Percentiles rank a stretch among this genome's conserved stretches.
phyloP scores from a whole-genome alignment of 2,329 filamentous ascomycete species.

The Fusarium drepaniforme region DNA sequence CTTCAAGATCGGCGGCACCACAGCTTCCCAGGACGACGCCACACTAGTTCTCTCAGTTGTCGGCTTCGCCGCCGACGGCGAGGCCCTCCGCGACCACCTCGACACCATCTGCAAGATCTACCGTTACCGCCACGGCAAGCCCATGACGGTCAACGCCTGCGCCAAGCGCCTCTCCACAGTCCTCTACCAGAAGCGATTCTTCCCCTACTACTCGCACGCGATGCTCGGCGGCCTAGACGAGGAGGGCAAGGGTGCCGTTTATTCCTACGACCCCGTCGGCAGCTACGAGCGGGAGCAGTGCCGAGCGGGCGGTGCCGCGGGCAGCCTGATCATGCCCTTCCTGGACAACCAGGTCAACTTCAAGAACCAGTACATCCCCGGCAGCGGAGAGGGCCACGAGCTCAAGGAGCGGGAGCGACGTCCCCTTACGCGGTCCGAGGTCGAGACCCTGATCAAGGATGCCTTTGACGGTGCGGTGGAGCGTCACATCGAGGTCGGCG shows the following conservation, averaged over 20 bases:
- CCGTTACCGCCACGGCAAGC: slow-evolving; percentile 96
- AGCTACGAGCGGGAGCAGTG: slow-evolving; percentile 98
- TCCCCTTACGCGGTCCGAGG: slow-evolving; percentile 78
- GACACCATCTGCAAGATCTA: slow-evolving; percentile 99
- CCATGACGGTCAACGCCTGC: slow-evolving; percentile 94
- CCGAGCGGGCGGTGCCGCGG: slow-evolving; percentile 90
- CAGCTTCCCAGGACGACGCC: slow-evolving; percentile 85
- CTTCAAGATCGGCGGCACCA: slow-evolving; percentile 95
- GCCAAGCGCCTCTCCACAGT: slow-evolving; percentile 96
- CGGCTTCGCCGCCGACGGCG: slow-evolving; percentile 94
- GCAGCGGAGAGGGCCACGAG: slow-evolving; percentile 85
- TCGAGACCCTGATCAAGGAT: slow-evolving; percentile 92
- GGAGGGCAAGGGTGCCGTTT: slow-evolving; percentile 92
- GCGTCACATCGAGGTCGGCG: slow-evolving; percentile 98
- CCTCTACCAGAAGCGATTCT: slow-evolving; percentile 97
- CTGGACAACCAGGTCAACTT: slow-evolving; percentile 99
- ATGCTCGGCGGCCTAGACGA: slow-evolving; percentile 96
- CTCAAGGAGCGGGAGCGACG: slow-evolving; percentile 78
- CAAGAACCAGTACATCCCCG: slow-evolving; percentile 97
- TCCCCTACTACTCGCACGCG: slow-evolving; percentile 97
- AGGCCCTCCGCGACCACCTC: slow-evolving; percentile 92
- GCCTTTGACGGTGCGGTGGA: slow-evolving; percentile 98
- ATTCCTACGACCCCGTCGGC: slow-evolving; percentile 97
- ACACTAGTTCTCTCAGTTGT: slow-evolving; percentile 93
- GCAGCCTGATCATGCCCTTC: slow-evolving; percentile 98